phyloP scores from a whole-genome alignment of 1,139 yeast genomes.

The Suhomyces taliae region DNA sequence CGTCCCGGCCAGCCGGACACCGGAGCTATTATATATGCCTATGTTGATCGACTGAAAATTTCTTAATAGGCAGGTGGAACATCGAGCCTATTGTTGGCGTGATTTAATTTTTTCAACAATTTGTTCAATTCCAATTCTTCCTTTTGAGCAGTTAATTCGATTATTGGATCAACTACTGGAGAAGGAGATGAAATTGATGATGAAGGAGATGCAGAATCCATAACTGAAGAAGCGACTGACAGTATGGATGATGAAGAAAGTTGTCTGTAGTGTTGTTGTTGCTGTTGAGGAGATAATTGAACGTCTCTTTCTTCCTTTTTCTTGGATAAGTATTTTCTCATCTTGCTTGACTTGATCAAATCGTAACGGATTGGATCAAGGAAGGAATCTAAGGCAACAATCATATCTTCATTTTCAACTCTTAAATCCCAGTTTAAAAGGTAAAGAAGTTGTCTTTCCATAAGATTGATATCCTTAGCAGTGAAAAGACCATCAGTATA shows the following conservation, averaged over 20 bases:
- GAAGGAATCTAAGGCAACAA: slow-evolving; percentile 48
- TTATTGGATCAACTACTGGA: slow-evolving; percentile 35
- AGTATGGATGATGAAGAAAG: slow-evolving; percentile 27
- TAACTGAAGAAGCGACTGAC: slow-evolving; percentile 20
- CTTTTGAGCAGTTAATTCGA: slow-evolving; percentile 42
- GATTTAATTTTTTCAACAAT: slow-evolving; percentile 29
- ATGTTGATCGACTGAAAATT: background rate
- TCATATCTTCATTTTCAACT: slow-evolving; percentile 55
- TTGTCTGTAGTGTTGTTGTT: slow-evolving; percentile 28
- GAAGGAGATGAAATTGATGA: slow-evolving; percentile 9
- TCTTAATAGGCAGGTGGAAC: slow-evolving; percentile 1
- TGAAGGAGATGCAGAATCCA: slow-evolving; percentile 11
- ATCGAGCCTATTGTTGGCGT: slow-evolving; percentile 2
- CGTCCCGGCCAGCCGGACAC: background rate
- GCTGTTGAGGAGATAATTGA: slow-evolving; percentile 2
- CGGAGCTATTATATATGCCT: background rate
- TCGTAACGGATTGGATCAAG: slow-evolving; percentile 65
- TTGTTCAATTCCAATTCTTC: slow-evolving; percentile 43
- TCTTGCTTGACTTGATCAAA: slow-evolving; percentile 42
- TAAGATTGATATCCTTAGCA: slow-evolving; percentile 67
- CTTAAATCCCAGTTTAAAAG: slow-evolving; percentile 70
- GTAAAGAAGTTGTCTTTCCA: slow-evolving; percentile 75
- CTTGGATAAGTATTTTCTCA: slow-evolving; percentile 36
- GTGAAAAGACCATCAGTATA: slow-evolving; percentile 73
- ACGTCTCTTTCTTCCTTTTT: slow-evolving; percentile 4